These are phyloP conservation scores for Penicillium steckii DNA, from an alignment of 495 filamentous ascomycete species.

Conservation along the genomic window DNA sequence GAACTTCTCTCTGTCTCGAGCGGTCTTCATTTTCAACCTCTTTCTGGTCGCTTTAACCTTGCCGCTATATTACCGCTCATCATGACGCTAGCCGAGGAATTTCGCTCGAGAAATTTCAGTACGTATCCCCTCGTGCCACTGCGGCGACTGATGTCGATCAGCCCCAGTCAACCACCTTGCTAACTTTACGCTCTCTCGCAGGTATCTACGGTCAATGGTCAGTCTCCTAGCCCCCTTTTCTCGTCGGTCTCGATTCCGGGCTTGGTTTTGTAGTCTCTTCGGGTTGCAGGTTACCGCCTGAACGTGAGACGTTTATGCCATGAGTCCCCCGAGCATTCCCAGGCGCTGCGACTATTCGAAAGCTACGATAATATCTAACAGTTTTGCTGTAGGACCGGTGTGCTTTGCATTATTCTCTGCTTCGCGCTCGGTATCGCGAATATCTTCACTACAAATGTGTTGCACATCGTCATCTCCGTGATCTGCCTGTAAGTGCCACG, in stretches of 20 bases:
- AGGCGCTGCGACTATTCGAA: background rate
- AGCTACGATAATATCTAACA: conserved; percentile 2
- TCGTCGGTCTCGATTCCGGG: background rate
- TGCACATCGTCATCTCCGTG: conserved; percentile 77
- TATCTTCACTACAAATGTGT: conserved; percentile 64
- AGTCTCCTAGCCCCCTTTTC: conserved; percentile 33
- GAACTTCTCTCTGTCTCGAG: conserved; percentile 3
- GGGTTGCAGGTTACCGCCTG: background rate
- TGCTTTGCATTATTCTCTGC: conserved; percentile 91
- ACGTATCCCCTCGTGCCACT: conserved; percentile 38
- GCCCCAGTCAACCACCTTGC: conserved; percentile 17
- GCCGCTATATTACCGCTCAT: conserved; percentile 16
- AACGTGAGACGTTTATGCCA: background rate
- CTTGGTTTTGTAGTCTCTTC: background rate
- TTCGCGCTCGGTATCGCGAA: conserved; percentile 93
- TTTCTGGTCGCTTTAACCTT: conserved; percentile 4
- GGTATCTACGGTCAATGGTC: conserved; percentile 99
- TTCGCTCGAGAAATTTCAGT: conserved; percentile 98
- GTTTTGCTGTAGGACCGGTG: conserved; percentile 70
- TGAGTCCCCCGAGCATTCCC: background rate
- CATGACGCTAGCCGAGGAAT: conserved; percentile 66
- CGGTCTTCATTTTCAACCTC: conserved; percentile 7
- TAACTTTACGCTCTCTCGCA: conserved; percentile 43
- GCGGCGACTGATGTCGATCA: conserved; percentile 21
- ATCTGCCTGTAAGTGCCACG: conserved; percentile 73